These are phyloP conservation scores for Trypanosoma avium DNA, from an alignment of 208 protist genomes.

Conservation along the genomic window DNA sequence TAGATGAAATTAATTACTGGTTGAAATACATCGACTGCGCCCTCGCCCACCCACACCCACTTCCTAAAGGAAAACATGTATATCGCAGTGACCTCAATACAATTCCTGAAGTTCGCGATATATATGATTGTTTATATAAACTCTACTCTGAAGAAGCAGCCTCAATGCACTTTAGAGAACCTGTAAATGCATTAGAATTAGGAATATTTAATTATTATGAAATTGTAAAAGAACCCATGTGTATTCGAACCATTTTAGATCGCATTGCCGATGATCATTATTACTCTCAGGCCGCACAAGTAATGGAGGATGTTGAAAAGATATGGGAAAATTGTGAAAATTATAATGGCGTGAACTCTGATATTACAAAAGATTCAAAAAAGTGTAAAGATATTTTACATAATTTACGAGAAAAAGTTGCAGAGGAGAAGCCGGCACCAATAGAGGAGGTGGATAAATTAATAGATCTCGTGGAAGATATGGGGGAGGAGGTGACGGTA, in stretches of 20 bases:
- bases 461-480: conserved; percentile 32
- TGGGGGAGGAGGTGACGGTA: conserved; percentile 37
- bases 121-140: conserved; percentile 80
- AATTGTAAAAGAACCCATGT: conserved; percentile 60
- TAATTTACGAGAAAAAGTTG: conserved; percentile 35
- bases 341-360: conserved; percentile 65
- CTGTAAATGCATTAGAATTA: conserved; percentile 72
- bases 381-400: conserved; percentile 48
- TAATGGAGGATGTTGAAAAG: conserved; percentile 60
- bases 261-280: conserved; percentile 44
- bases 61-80: conserved; percentile 66
- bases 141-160: conserved; percentile 73
- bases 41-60: conserved; percentile 52
- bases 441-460: conserved; percentile 51
- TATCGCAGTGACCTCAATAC: conserved; percentile 40
- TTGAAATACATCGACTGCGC: conserved; percentile 70
- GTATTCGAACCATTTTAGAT: conserved; percentile 63
- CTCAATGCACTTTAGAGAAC: conserved; percentile 67
- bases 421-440: conserved; percentile 48
- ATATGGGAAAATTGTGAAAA: conserved; percentile 76
- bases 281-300: conserved; percentile 56
- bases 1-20: conserved; percentile 63
- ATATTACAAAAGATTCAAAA: conserved; percentile 41
- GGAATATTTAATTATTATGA: conserved; percentile 76
- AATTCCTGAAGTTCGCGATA: conserved; percentile 50